A percentile compares a stretch with the other conserved stretches of the same genome.
phyloP scores from a whole-genome alignment of 108 stramenopile species.

The Nitzschia inconspicua region DNA sequence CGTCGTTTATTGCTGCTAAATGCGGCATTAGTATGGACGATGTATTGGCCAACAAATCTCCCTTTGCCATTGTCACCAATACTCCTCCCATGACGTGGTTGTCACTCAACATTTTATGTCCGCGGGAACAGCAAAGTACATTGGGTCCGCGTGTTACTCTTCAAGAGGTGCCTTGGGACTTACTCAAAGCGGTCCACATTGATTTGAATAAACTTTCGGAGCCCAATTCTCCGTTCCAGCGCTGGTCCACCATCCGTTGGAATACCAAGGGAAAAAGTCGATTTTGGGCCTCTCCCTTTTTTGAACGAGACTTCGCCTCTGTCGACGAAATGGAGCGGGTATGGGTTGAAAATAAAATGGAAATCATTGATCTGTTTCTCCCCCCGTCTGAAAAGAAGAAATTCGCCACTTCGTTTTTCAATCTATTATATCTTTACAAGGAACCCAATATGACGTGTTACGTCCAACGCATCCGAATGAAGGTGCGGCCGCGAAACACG shows the following conservation, averaged over 20 bases:
- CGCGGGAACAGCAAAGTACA: neutral
- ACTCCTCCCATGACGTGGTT: constrained; percentile 1
- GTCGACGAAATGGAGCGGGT: neutral
- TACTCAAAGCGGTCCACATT: constrained; percentile 6
- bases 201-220: too few relatives aligned
- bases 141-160: neutral
- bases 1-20: constrained; percentile 1
- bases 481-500: neutral
- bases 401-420: constrained; percentile 1
- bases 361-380: constrained; percentile 1
- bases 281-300: constrained; percentile 5
- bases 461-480: neutral
- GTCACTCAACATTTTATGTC: neutral
- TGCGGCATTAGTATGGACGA: constrained; percentile 18
- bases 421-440: neutral
- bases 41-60: constrained; percentile 4
- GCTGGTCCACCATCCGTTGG: constrained; percentile 4
- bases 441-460: constrained; percentile 5
- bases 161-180: constrained; percentile 7
- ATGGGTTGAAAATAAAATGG: constrained; percentile 3
- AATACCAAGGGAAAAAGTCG: neutral
- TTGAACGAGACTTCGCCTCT: neutral
- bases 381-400: neutral
- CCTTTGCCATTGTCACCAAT: neutral
- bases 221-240: neutral